These are phyloP conservation scores for Boletus rex-veris DNA, from an alignment of 768 basidiomycete genomes.

Conservation along the genomic window DNA sequence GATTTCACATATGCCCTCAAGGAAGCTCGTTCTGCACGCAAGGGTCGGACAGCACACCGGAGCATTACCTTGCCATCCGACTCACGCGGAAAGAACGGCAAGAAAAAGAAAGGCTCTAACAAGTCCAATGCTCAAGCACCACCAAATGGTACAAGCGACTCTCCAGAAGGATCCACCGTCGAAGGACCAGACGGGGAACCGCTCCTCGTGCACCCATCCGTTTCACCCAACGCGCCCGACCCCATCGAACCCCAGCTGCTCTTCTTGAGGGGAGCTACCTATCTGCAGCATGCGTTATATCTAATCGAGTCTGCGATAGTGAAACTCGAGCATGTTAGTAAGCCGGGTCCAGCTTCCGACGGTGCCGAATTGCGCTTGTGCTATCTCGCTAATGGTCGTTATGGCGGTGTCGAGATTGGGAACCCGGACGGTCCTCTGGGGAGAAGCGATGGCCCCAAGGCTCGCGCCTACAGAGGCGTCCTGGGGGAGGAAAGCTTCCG, in stretches of 20 bases:
- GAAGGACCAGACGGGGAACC: slow-evolving; percentile 52
- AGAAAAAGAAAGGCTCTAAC: slow-evolving; percentile 51
- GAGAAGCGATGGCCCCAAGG: slow-evolving; percentile 51
- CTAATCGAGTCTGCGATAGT: slow-evolving; percentile 73
- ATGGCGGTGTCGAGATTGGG: slow-evolving; percentile 83
- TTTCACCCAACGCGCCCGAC: slow-evolving; percentile 74
- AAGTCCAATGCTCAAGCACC: slow-evolving; percentile 64
- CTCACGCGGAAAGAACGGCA: slow-evolving; percentile 42
- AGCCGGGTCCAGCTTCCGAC: slow-evolving; percentile 50
- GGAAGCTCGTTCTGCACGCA: slow-evolving; percentile 70
- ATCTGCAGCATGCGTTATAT: slow-evolving; percentile 73
- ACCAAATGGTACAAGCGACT: slow-evolving; percentile 57
- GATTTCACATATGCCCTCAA: slow-evolving; percentile 81
- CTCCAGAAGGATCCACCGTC: slow-evolving; percentile 36
- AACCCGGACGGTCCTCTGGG: slow-evolving; percentile 79
- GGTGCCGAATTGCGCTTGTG: slow-evolving; percentile 75
- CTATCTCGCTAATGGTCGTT: slow-evolving; percentile 69
- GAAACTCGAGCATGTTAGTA: slow-evolving; percentile 64
- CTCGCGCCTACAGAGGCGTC: slow-evolving; percentile 57
- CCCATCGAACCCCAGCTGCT: slow-evolving; percentile 83
- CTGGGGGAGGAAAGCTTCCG: slow-evolving; percentile 55
- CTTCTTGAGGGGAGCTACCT: slow-evolving; percentile 80
- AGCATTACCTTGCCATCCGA: slow-evolving; percentile 38
- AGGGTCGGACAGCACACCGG: slow-evolving; percentile 55
- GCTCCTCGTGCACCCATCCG: slow-evolving; percentile 63